Conservation (phyloP, 495 filamentous ascomycete genomes). For the Penicillium riverlandense region DNA sequence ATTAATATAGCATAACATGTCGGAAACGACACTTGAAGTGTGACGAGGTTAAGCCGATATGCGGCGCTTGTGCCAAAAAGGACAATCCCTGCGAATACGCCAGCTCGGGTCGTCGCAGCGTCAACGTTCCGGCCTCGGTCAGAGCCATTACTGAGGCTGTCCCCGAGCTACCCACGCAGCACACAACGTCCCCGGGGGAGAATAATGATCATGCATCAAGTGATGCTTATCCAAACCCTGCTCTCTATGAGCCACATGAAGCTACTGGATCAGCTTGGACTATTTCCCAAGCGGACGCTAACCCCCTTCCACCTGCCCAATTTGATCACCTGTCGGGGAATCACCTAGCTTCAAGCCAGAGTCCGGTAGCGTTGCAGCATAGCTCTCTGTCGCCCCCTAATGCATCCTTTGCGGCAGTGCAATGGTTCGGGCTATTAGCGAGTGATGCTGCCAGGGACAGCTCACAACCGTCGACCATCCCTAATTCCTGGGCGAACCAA, state of each 20-base stretch:
- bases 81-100: constrained; percentile 1
- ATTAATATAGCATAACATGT: constrained; percentile 4
- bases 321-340: background rate
- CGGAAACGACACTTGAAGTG: constrained; percentile 13
- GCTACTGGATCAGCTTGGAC: background rate
- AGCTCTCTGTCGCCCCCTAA: constrained; percentile 2
- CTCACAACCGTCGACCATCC: background rate
- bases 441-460: constrained; percentile 7
- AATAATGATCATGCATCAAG: background rate
- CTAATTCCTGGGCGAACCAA: background rate
- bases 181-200: background rate
- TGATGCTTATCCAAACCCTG: background rate
- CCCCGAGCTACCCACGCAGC: background rate
- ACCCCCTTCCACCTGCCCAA: background rate
- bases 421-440: constrained; percentile 12
- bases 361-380: background rate
- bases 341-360: background rate
- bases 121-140: background rate
- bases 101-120: background rate
- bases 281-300: background rate
- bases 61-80: constrained; percentile 7
- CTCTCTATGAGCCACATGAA: background rate
- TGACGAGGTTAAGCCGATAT: constrained; percentile 11
- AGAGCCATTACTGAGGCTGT: background rate
- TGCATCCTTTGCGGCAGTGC: constrained; percentile 6